A percentile compares a stretch with the other conserved stretches of the same genome.
phyloP scores from a whole-genome alignment of 2,329 filamentous ascomycete species.

The Westerdykella ornata region DNA sequence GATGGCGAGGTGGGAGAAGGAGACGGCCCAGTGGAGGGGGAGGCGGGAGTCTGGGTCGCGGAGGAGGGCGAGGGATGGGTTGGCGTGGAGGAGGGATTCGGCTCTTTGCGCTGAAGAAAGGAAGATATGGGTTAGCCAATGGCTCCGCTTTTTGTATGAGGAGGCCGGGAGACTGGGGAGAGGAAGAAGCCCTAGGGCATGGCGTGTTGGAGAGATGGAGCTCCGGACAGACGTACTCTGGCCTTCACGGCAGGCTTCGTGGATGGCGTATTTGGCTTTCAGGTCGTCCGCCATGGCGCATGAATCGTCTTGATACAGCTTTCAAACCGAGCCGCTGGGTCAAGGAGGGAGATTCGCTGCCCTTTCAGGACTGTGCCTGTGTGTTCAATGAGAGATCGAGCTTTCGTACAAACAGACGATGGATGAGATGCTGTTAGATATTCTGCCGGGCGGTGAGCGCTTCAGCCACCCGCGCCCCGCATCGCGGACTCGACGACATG shows the following conservation, averaged over 20 bases:
- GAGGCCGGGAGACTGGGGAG: conserved; percentile 6
- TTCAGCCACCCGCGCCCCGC: no score
- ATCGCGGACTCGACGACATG: no score
- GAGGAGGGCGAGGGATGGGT: conserved; percentile 67
- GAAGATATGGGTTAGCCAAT: conserved; percentile 40
- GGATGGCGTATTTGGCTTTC: conserved; percentile 67
- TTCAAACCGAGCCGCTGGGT: no score
- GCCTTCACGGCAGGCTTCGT: conserved; percentile 80
- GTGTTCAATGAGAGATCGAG: no score
- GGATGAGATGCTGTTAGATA: no score
- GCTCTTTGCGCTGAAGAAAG: conserved; percentile 54
- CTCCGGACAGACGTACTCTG: conserved; percentile 54
- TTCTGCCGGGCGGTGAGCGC: no score
- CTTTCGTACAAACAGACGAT: no score
- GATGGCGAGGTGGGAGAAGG: conserved; percentile 71
- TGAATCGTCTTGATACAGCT: neutral
- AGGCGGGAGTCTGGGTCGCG: conserved; percentile 81
- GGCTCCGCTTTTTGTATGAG: conserved; percentile 63
- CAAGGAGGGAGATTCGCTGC: no score
- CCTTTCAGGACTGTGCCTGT: no score
- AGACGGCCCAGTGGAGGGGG: conserved; percentile 89
- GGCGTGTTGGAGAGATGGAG: conserved; percentile 5
- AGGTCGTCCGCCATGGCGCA: conserved; percentile 18
- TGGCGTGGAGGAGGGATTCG: conserved; percentile 69
- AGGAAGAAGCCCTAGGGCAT: no score